Conservation (phyloP, 352 stramenopile species). For the Thalassiosira mediterranea region DNA sequence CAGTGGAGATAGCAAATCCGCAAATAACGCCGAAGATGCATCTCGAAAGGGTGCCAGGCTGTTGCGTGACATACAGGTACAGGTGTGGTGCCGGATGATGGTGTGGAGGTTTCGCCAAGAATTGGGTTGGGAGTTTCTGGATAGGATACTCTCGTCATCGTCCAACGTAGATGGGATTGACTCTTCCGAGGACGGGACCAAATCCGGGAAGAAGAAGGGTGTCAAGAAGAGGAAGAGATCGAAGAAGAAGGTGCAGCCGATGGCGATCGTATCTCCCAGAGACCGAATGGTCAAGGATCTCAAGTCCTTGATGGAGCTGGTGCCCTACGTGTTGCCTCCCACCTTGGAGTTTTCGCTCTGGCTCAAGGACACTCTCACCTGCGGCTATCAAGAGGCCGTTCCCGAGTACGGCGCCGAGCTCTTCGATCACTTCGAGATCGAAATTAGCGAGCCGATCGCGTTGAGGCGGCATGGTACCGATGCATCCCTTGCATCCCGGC, state of each 20-base stretch:
- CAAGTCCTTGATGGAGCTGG: slow-evolving; percentile 30
- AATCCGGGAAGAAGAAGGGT: neutral
- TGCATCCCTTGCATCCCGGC: slow-evolving; percentile 6
- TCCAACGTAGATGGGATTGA: slow-evolving; percentile 10
- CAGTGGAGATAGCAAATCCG: too few relatives aligned
- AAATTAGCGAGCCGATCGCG: slow-evolving; percentile 31
- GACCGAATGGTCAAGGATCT: slow-evolving; percentile 42
- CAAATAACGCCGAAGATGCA: too few relatives aligned
- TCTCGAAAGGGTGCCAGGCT: slow-evolving; percentile 13
- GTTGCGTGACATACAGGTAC: slow-evolving; percentile 35
- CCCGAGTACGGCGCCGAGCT: slow-evolving; percentile 45
- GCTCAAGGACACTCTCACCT: slow-evolving; percentile 44
- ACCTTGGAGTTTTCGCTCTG: slow-evolving; percentile 49
- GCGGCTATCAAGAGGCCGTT: slow-evolving; percentile 41
- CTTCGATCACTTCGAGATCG: slow-evolving; percentile 59
- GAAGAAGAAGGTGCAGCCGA: neutral
- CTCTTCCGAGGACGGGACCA: slow-evolving; percentile 1
- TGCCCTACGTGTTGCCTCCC: slow-evolving; percentile 43
- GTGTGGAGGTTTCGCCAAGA: slow-evolving; percentile 40
- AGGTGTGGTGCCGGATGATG: slow-evolving; percentile 55
- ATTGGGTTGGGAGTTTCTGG: slow-evolving; percentile 33
- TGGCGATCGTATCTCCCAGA: slow-evolving; percentile 1
- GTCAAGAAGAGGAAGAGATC: slow-evolving; percentile 13
- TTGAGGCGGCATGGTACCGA: slow-evolving; percentile 22
- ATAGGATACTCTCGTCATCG: slow-evolving; percentile 9